Conservation (phyloP, 176 grass and related monocot genomes). For the Oryza glaberrima region DNA sequence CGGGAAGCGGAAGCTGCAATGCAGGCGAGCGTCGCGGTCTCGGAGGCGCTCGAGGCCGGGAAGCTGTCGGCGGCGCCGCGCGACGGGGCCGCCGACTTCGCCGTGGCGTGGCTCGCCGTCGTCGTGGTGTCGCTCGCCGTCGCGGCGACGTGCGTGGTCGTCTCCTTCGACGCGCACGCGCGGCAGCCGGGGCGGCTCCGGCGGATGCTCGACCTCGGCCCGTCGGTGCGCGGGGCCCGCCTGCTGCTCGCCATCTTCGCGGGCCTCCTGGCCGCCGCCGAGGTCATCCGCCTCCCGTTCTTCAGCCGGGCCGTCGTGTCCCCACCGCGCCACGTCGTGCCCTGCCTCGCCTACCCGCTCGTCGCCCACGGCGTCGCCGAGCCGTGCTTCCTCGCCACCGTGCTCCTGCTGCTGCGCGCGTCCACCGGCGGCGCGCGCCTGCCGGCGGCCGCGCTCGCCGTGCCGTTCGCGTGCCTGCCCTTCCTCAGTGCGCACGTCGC, state of each 20-base stretch:
- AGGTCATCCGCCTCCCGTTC: constrained; percentile 36
- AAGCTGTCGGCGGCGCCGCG: not conserved
- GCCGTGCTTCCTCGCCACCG: constrained; percentile 38
- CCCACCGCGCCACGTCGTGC: constrained; percentile 21
- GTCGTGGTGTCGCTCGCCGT: constrained; percentile 30
- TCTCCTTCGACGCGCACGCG: constrained; percentile 23
- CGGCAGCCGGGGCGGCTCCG: constrained; percentile 15
- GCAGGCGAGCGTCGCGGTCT: constrained; percentile 36
- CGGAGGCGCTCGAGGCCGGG: constrained; percentile 16
- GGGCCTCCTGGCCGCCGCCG: constrained; percentile 31
- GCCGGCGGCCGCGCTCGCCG: constrained; percentile 1
- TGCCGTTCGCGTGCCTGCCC: constrained; percentile 42
- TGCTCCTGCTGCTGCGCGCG: constrained; percentile 47
- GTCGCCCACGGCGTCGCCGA: constrained; percentile 45
- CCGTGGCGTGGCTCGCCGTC: not conserved
- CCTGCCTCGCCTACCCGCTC: constrained; percentile 38
- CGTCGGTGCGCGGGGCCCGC: constrained; percentile 24
- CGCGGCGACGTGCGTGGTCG: constrained; percentile 28
- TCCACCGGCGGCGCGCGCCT: not conserved
- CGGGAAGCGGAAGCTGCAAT: not conserved
- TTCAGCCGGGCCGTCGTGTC: not conserved
- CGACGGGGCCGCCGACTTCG: not conserved
- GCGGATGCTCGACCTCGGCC: constrained; percentile 40
- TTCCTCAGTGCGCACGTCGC: constrained; percentile 37
- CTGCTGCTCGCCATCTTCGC: constrained; percentile 48